Conservation (phyloP, 306 rosid species). For the Neltuma alba region DNA sequence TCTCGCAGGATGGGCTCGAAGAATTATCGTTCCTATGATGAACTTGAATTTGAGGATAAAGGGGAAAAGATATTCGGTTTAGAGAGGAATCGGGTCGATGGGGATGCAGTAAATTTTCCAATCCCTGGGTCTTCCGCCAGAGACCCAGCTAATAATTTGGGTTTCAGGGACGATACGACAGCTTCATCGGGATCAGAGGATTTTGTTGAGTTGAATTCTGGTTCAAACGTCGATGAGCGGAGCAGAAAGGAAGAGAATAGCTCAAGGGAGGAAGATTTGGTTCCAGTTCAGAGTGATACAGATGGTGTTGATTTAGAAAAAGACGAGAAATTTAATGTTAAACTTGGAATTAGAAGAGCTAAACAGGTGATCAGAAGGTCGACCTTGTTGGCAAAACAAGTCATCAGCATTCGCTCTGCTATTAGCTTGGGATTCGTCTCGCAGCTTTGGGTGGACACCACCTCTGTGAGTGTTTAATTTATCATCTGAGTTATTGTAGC, state of each 20-base stretch:
- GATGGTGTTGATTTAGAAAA: constrained; percentile 32
- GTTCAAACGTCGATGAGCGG: constrained; percentile 14
- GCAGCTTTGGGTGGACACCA: constrained; percentile 92
- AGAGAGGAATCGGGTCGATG: constrained; percentile 19
- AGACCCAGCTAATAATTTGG: neutral
- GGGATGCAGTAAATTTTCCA: neutral
- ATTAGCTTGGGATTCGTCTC: constrained; percentile 82
- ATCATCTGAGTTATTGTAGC: neutral
- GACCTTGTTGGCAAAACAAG: constrained; percentile 84
- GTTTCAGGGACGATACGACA: neutral
- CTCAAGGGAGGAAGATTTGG: constrained; percentile 6
- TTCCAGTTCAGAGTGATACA: neutral
- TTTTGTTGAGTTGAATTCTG: neutral
- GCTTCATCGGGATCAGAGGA: neutral
- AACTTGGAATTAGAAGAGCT: constrained; percentile 50
- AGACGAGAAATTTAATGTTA: constrained; percentile 46
- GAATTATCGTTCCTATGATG: neutral
- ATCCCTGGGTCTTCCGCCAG: neutral
- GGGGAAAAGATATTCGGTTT: neutral
- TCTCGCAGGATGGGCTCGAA: neutral
- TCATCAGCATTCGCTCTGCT: constrained; percentile 71
- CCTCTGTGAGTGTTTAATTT: constrained; percentile 58
- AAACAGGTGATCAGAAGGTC: constrained; percentile 76
- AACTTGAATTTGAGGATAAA: constrained; percentile 4
- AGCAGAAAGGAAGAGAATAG: constrained; percentile 23